Evolutionary conservation across 1,284 basidiomycete genomes (phyloP), one percentile per base, ranked within the genome.

Genomic region (Fistulinella cinereoalba): DNA sequence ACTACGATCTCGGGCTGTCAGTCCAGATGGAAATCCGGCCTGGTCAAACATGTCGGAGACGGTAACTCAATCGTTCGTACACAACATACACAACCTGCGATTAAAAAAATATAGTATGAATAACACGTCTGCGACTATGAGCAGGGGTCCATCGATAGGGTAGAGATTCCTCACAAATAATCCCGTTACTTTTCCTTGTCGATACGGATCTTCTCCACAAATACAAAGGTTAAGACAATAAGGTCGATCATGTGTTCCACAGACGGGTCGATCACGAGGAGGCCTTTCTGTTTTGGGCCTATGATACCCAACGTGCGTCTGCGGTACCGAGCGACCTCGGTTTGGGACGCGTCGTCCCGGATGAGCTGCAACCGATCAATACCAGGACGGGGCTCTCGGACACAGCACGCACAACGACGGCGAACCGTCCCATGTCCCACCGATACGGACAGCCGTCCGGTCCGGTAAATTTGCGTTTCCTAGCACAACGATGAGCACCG

Each of bases 211-310:
- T 69, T 68, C 44, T 71, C 69, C 18, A 71, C 56, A 38, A 68
- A 74, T 23, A 73, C 60, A 38, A 74, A 74, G 0, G 73, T 74
- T 27, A 74, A 51, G 5, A 73, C 40, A n/a, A 75, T 62, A 23
- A 64, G 46, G 47, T 74, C 67, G 8, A 71, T 45, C 50, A 73
- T 72, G 21, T 66, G 58, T 44, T 66, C 61, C 12, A 65, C 65
- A 4, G 49, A 48, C 5, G 62, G 57, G 41, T 61, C 55, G 11
- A 74, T 52, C 40, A 70, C 65, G 1, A 75, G 55, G 24, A 47
- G 56, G 0, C 69, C 51, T 4, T 50, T 53, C 36, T 51, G 53
- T 27, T 51, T 57, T 7, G 50, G 48, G 21, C 58, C 57, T 10
- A 55, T 37, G 33, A 65, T 52, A 6, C 55, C 55, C 6, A 54